Percentiles rank a stretch among this genome's conserved stretches.
Evolutionary conservation across 345 rosid species (phyloP).

Genomic region (Kandelia obovata): DNA sequence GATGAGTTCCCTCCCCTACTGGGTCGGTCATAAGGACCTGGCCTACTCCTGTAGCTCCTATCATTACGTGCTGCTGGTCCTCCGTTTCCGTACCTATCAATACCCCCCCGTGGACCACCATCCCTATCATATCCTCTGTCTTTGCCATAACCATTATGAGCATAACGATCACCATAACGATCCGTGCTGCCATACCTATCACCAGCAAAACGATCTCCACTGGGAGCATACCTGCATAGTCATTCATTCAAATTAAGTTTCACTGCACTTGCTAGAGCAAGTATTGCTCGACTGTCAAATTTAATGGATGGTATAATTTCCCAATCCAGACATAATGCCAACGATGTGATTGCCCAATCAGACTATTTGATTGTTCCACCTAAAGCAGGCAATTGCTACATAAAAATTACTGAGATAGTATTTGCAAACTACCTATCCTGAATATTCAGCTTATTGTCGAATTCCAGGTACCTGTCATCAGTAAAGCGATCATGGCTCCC

Average conservation of each 20-base stretch:
- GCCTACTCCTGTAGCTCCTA: slow-evolving; percentile 66
- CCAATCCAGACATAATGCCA: too few species aligned
- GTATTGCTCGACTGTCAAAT: background rate
- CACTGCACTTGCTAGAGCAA: background rate
- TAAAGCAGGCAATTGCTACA: too few species aligned
- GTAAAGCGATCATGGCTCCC: slow-evolving; percentile 68
- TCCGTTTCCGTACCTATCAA: slow-evolving; percentile 66
- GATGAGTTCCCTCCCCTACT: slow-evolving; percentile 68
- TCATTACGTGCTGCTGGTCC: slow-evolving; percentile 63
- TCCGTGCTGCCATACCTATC: slow-evolving; percentile 71
- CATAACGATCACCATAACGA: slow-evolving; percentile 76
- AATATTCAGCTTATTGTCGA: too few species aligned
- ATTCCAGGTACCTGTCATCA: slow-evolving; percentile 59
- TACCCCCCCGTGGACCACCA: slow-evolving; percentile 50
- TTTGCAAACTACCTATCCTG: too few species aligned
- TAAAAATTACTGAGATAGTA: too few species aligned
- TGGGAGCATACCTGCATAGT: slow-evolving; percentile 59
- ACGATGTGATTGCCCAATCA: too few species aligned
- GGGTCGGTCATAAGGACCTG: slow-evolving; percentile 80
- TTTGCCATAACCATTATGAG: slow-evolving; percentile 63
- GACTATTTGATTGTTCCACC: too few species aligned
- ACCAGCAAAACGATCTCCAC: slow-evolving; percentile 65
- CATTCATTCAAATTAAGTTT: background rate
- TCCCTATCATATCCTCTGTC: slow-evolving; percentile 77
- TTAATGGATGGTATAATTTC: too few species aligned